Evolutionary conservation across 108 stramenopile genomes (phyloP), one percentile per base, ranked within the genome.

Genomic region (Pseudonitzschia pungens): DNA sequence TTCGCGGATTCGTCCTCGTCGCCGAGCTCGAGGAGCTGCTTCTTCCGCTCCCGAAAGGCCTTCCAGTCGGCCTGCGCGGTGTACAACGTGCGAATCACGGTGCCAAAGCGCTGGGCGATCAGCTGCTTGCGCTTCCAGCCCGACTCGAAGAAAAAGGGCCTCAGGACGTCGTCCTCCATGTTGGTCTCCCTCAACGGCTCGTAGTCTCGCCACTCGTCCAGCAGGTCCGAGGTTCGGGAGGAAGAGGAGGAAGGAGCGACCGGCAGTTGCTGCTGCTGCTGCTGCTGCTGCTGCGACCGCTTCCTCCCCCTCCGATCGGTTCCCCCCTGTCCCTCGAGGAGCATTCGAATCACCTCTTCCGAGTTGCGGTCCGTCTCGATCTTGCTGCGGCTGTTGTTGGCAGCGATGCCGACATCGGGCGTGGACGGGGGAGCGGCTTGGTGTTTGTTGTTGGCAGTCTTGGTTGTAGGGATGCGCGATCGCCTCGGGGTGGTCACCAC

Each of bases 261-360:
- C 1, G 9, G 16, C 20, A 7, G n/a, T 55, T 11, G 22, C 2
- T 4, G 2, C 54, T 55, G 9, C 2, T n/a, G 54, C 54, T 55
- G n/a, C n/a, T 24, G 26, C 2, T 48, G 45, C 45, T 48, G 1
- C 45, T 2, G 2, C 7, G 45, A 48, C 3, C 45, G 3, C 9
- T 12, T 21, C 54, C 12, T 55, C 26, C 6, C 10, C 2, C 26
- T 22, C n/a, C n/a, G n/a, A n/a, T n/a, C n/a, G n/a, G n/a, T 55
- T 3, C 54, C 24, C 4, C 54, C 54, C 26, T 55, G 54, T 12
- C 54, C 54, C 26, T 24, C 22, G 54, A 55, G 54, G 21, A 55
- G 54, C 54, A 55, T 55, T 26, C 54, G 54, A 55, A 55, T 22
- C 54, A 55, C 54, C 24, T 55, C 22, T 26, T 55, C 54, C 54